Base-by-base conservation (phyloP, 441 rosid genomes). In the Populus tomentosa region DNA sequence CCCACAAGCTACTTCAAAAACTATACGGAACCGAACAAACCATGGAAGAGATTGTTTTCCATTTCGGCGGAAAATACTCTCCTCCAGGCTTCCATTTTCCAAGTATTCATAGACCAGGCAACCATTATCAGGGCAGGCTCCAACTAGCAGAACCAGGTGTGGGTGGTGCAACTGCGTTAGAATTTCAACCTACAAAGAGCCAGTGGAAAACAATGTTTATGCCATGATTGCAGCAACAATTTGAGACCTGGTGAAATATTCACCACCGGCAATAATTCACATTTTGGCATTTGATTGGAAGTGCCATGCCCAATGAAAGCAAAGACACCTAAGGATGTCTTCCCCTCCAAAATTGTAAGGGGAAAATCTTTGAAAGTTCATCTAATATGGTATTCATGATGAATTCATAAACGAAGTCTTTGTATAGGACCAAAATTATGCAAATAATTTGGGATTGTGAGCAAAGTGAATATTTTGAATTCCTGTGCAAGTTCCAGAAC, bases 41-140 rank as follows among this genome's bases (percentile, higher is more conserved):
- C 98, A 95, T 73, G 99, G 94, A 80, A 95, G 91, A 75, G 94
- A 83, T 7, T 87, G 89, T 79, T 89, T 93, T 71, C 88, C 90
- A 33, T 89, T 90, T 61, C 6, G 79, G 38, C 73, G 90, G 72
- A 79, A 85, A 75, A 95, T 84, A 56, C 81, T 81, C 20, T 92
- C 98, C 67, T 95, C 94, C 76, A 95, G 83, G 85, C 92, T 93
- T 82, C 98, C 98, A 78, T 91, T 90, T 83, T 92, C 98, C 83
- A 93, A 73, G 85, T 90, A 95, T 80, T 95, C 98, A 76, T 95
- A 95, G 63, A 90, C 91, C 80, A 95, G 88, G 82, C 96, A 90
- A 74, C 95, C 89, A 73, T 73, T 89, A 74, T 92, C 98, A 16
- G 98, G 94, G 86, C 99, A 93, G 79, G 97, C 98, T 80, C 98